Evolutionary conservation across 2,329 filamentous ascomycete species (phyloP), one percentile per base, ranked within the genome.

Genomic region (Hymenotorrendiella dingleyae): DNA sequence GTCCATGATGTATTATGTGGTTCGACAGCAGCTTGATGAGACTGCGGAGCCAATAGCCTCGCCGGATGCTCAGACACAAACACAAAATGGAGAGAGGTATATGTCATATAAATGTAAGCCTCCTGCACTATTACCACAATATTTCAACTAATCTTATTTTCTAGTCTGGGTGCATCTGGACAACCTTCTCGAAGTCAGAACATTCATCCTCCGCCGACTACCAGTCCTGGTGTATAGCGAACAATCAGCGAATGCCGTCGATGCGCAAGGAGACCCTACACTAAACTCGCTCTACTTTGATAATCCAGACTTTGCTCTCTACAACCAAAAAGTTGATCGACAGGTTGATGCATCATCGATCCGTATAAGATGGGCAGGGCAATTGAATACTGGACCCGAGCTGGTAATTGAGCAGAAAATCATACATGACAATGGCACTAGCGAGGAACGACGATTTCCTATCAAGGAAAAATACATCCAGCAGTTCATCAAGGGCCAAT

Each of bases 221-320:
- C 93, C 93, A 1, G 81, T 94, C 22, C 80, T 98, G 12, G 83
- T 98, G 17, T 98, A 96, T 67, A 96, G 93, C 62, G 83, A 93
- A 34, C 84, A 90, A 54, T 78, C 84, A 1, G 81, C 87, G 23
- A 94, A 91, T 66, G 77, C 93, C 54, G 76, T 86, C 32, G 88
- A 95, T 57, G 80, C 80, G 34, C 80, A 89, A 52, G 71, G 73
- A 35, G 91, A 97, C 58, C 93, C 93, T 5, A 86, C 86, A 38
- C 86, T 97, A 53, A 97, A 90, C 12, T 96, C 91, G 20, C 79
- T 98, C 28, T 98, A 98, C 67, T 95, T 97, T 59, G 93, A 98
- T 65, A 94, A 82, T 61, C 73, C 79, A 29, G 81, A 82, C 52
- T 97, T 98, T 64, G 77, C 84, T 11, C 73, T 97, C 8, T 98